These are phyloP conservation scores for Fusarium sp. DNA, from an alignment of 2,329 filamentous ascomycete genomes.

Conservation along the genomic window DNA sequence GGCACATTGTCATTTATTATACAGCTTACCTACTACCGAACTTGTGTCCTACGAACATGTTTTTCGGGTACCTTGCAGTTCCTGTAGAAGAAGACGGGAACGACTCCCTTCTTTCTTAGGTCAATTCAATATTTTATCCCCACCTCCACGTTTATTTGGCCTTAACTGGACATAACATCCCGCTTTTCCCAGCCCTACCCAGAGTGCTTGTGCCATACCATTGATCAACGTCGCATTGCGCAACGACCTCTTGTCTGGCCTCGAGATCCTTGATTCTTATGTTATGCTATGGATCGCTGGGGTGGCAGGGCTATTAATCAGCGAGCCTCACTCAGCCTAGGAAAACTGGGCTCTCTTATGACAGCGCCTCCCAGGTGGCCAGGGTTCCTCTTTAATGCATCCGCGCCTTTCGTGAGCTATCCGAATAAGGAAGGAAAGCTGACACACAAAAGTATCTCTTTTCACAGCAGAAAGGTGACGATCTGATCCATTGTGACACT, in stretches of 20 bases:
- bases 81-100: background rate
- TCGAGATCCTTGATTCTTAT: constrained; percentile 12
- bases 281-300: constrained; percentile 1
- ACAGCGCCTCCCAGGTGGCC: constrained; percentile 1
- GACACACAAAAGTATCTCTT: background rate
- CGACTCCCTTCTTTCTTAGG: background rate
- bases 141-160: constrained; percentile 21
- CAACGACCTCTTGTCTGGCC: constrained; percentile 18
- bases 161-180: constrained; percentile 15
- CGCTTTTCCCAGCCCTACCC: constrained; percentile 31
- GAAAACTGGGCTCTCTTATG: constrained; percentile 17
- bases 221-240: constrained; percentile 14
- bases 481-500: constrained; percentile 17
- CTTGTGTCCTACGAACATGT: constrained; percentile 3
- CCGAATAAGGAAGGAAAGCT: constrained; percentile 21
- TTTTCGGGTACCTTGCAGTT: background rate
- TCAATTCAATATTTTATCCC: background rate
- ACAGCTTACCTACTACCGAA: background rate
- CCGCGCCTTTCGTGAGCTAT: background rate
- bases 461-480: background rate
- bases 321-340: constrained; percentile 24
- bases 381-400: background rate
- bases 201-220: constrained; percentile 23
- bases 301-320: background rate
- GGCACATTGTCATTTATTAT: background rate